Conservation (phyloP, 805 yeast species). For the Yamadazyma tumulicola region DNA sequence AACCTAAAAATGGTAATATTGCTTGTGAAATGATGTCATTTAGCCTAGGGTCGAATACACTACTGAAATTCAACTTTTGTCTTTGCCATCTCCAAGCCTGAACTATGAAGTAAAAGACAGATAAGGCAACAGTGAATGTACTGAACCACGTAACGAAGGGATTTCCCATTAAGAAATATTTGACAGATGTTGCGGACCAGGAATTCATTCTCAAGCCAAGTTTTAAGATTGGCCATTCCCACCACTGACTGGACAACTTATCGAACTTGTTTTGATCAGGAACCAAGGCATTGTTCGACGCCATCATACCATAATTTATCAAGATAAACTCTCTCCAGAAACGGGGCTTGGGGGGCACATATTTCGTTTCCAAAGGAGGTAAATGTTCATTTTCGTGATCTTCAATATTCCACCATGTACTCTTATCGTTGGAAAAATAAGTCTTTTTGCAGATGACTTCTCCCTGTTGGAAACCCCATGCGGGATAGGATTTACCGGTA, state of each 20-base stretch:
- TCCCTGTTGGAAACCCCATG: constrained; percentile 83
- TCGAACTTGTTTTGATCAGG: constrained; percentile 78
- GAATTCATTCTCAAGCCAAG: constrained; percentile 74
- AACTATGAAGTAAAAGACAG: constrained; percentile 18
- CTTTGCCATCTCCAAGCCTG: constrained; percentile 29
- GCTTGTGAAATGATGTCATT: constrained; percentile 27
- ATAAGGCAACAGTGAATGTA: constrained; percentile 22
- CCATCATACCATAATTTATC: constrained; percentile 82
- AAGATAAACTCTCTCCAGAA: constrained; percentile 75
- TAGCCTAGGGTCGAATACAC: constrained; percentile 25
- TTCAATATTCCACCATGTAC: constrained; percentile 82
- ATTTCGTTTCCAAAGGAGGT: constrained; percentile 24
- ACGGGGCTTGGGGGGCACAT: constrained; percentile 38
- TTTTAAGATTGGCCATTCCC: constrained; percentile 87
- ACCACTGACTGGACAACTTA: constrained; percentile 65
- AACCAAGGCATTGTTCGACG: constrained; percentile 76
- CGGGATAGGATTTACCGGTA: constrained; percentile 64
- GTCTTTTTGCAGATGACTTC: constrained; percentile 68
- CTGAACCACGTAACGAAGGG: constrained; percentile 71
- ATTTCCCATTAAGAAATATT: constrained; percentile 70
- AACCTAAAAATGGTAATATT: constrained; percentile 35
- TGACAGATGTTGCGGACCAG: constrained; percentile 58
- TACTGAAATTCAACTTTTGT: constrained; percentile 18
- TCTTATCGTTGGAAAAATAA: constrained; percentile 51
- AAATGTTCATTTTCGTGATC: constrained; percentile 55